phyloP scores from a whole-genome alignment of 225 moss, liverwort and hornwort species.

The Bryoerythrophyllum caledonicum region DNA sequence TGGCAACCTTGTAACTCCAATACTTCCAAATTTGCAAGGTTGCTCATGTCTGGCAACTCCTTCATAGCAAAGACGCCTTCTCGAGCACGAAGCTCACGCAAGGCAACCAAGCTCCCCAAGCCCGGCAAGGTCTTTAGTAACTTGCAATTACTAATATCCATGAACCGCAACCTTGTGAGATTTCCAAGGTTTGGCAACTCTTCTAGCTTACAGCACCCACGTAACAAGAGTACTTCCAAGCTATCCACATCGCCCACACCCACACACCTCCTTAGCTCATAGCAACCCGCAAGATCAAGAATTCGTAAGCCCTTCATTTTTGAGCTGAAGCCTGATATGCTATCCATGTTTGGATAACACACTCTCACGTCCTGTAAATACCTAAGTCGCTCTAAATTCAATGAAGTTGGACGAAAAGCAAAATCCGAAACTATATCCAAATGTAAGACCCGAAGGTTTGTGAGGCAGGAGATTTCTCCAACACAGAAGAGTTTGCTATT shows the following conservation, averaged over 20 bases:
- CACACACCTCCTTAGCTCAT: background rate
- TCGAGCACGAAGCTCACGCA: rapidly evolving
- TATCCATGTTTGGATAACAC: rapidly evolving
- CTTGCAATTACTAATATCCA: rapidly evolving
- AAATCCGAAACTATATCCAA: no score
- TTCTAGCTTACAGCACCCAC: rapidly evolving
- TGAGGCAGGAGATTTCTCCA: background rate
- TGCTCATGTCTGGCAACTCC: background rate
- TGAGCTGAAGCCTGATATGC: background rate
- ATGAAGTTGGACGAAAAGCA: no score
- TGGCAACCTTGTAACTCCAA: rapidly evolving
- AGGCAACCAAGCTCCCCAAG: background rate
- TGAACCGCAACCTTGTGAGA: background rate
- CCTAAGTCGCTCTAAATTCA: background rate
- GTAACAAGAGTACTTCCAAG: background rate
- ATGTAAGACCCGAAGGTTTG: background rate
- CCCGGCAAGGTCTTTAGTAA: background rate
- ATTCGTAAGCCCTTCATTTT: background rate
- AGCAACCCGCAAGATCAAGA: background rate
- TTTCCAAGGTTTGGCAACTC: background rate
- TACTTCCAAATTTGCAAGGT: background rate
- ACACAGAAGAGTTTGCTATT: background rate
- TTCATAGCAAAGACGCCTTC: rapidly evolving
- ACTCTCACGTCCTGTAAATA: background rate
- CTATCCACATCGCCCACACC: background rate